Evolutionary conservation across 163 green algal species (phyloP).

Genomic region (Smithsoniella earleae): DNA sequence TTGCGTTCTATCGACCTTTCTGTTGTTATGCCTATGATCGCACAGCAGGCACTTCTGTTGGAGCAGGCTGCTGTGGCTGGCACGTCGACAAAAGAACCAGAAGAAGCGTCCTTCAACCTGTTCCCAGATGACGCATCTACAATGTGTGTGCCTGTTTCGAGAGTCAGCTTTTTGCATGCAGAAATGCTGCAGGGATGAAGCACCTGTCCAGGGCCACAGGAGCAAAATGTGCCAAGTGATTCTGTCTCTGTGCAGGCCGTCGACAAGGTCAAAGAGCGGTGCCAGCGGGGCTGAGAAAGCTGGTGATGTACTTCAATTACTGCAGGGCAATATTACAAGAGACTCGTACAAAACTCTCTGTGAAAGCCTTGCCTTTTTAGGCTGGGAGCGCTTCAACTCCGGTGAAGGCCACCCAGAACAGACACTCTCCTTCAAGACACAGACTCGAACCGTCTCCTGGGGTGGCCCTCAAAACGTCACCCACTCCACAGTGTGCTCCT

Average conservation of each 20-base stretch:
- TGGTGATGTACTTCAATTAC: slow-evolving; percentile 15
- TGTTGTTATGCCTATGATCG: not conserved
- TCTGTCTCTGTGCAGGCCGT: too few relatives aligned
- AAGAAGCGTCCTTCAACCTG: not conserved
- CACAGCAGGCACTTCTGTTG: slow-evolving; percentile 20
- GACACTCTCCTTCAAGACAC: not conserved
- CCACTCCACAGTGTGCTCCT: not conserved
- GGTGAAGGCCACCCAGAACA: not conserved
- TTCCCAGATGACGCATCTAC: not conserved
- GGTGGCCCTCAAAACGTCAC: not conserved
- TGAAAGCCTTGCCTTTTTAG: slow-evolving; percentile 8
- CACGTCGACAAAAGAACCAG: too few relatives aligned
- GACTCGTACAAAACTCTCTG: not conserved
- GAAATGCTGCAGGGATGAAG: not conserved
- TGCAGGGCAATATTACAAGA: slow-evolving; percentile 11
- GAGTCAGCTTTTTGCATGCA: not conserved
- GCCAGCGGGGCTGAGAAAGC: not conserved
- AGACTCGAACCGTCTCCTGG: not conserved
- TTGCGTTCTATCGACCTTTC: not conserved
- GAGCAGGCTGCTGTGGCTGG: not conserved
- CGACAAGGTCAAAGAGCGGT: too few relatives aligned
- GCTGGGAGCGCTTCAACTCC: slow-evolving; percentile 13
- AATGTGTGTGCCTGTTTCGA: not conserved
- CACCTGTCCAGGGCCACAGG: too few relatives aligned
- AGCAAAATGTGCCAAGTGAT: too few relatives aligned